Conservation (phyloP, 768 basidiomycete species). For the Tylopilus felleus region DNA sequence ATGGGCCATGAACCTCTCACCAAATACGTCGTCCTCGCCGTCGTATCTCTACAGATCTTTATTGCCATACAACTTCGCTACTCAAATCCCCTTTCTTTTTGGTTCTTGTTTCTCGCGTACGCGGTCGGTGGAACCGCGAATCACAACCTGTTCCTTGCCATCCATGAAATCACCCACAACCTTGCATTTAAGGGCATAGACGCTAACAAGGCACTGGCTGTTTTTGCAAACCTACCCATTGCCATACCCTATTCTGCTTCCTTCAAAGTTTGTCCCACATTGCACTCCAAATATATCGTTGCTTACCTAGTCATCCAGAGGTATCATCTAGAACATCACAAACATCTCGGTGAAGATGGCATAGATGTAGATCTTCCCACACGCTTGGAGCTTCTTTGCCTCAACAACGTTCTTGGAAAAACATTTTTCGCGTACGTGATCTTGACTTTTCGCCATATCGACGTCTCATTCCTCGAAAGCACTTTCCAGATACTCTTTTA, state of each 20-base stretch:
- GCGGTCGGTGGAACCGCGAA: conserved; percentile 91
- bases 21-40: conserved; percentile 82
- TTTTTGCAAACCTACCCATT: conserved; percentile 91
- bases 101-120: conserved; percentile 79
- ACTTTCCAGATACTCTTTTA: conserved; percentile 99
- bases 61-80: conserved; percentile 64
- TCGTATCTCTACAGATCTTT: conserved; percentile 73
- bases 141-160: conserved; percentile 96
- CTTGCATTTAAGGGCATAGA: conserved; percentile 82
- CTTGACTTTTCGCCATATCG: neutral
- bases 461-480: conserved; percentile 38
- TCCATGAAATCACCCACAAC: conserved; percentile 99
- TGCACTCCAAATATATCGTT: neutral
- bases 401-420: conserved; percentile 97
- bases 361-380: conserved; percentile 96
- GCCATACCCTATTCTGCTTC: conserved; percentile 93
- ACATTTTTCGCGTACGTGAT: conserved; percentile 88
- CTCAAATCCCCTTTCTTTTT: conserved; percentile 62
- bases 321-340: conserved; percentile 97
- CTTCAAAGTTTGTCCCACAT: conserved; percentile 68
- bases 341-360: conserved; percentile 91
- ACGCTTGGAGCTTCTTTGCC: conserved; percentile 71
- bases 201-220: conserved; percentile 83
- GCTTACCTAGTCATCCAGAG: conserved; percentile 41
- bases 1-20: conserved; percentile 96